Conservation (phyloP, 2,329 filamentous ascomycete species). For the Neopestalotiopsis rosae region DNA sequence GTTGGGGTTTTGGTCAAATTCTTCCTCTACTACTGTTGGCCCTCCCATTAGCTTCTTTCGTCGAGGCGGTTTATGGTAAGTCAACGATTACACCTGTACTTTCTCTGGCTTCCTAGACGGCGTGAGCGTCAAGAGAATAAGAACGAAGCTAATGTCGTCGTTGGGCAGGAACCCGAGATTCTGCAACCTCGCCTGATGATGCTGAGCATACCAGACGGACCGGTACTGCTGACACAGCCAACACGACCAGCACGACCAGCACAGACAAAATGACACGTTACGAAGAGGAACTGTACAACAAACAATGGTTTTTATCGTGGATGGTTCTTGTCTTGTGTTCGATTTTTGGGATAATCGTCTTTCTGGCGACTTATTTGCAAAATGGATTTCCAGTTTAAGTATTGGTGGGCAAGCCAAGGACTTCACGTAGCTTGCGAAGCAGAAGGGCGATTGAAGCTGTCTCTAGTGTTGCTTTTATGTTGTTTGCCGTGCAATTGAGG, state of each 20-base stretch:
- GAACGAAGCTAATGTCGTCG: not conserved
- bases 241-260: not conserved
- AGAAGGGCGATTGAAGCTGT: no score
- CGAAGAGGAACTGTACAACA: not conserved
- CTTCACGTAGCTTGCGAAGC: no score
- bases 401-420: no score
- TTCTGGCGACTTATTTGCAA: not conserved
- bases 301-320: not conserved
- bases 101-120: no score
- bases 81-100: not conserved
- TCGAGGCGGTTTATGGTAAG: constrained; percentile 6
- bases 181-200: not conserved
- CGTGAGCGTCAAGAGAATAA: no score
- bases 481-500: no score
- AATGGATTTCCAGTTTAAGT: not conserved
- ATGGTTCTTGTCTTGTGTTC: not conserved
- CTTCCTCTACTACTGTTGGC: constrained; percentile 20
- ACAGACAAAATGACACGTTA: not conserved
- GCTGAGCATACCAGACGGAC: not conserved
- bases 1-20: constrained; percentile 20
- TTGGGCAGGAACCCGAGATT: not conserved
- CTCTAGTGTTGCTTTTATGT: no score
- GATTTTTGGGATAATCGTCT: not conserved
- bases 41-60: constrained; percentile 17
- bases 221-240: not conserved